These are phyloP conservation scores for Colletotrichum sp. DNA, from an alignment of 2,329 filamentous ascomycete genomes.

Conservation along the genomic window DNA sequence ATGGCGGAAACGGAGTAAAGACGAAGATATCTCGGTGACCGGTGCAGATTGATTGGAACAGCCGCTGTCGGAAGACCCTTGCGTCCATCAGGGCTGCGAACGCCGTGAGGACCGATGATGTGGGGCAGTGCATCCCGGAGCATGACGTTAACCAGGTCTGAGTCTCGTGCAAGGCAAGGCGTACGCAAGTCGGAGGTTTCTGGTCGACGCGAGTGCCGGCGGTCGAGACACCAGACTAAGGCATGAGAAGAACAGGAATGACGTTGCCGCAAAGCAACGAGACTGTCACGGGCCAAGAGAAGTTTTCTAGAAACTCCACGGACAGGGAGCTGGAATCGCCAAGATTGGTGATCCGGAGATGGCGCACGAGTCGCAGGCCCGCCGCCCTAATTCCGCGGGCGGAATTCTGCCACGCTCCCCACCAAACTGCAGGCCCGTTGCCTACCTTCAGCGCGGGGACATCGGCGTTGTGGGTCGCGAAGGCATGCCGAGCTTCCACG, in stretches of 20 bases:
- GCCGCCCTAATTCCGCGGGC: neutral
- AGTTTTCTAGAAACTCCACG: neutral
- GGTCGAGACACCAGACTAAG: neutral
- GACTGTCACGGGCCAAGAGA: neutral
- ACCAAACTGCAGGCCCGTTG: neutral
- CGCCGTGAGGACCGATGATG: neutral
- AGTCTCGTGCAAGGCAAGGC: neutral
- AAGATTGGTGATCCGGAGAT: slow-evolving; percentile 9
- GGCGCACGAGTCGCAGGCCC: neutral
- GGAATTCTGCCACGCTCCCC: neutral
- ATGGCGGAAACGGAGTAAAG: neutral
- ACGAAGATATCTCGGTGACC: neutral
- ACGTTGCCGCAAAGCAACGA: neutral
- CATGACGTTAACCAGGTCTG: neutral
- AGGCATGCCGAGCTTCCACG: neutral
- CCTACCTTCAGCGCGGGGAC: neutral
- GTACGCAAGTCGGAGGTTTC: neutral
- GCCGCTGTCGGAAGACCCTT: neutral
- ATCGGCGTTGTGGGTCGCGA: neutral
- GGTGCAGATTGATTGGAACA: neutral
- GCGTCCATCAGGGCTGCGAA: neutral
- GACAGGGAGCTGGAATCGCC: neutral
- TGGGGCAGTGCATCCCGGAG: neutral
- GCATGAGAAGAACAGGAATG: neutral
- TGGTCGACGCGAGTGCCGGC: neutral